Evolutionary conservation across 176 grass and related monocot species (phyloP).

Genomic region (Urochloa ruziziensis): DNA sequence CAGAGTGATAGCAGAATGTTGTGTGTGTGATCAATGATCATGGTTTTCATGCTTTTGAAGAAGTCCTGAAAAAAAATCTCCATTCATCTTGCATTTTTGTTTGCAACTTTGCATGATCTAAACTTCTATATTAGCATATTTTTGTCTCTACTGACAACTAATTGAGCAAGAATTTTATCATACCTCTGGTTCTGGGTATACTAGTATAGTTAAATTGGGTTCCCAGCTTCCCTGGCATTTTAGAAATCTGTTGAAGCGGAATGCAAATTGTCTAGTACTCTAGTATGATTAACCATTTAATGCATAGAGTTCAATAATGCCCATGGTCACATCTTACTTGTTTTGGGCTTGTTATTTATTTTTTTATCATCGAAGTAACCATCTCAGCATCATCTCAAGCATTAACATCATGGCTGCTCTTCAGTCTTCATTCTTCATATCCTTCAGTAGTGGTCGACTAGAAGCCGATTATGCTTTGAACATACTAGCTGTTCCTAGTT

Average conservation of each 20-base stretch:
- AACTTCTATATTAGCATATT: constrained; percentile 3
- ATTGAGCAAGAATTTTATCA: background rate
- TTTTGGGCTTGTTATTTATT: background rate
- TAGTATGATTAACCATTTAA: background rate
- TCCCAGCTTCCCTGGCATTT: background rate
- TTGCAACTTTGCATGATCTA: constrained; percentile 14
- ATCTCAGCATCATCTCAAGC: background rate
- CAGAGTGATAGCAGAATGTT: background rate
- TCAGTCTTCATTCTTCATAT: background rate
- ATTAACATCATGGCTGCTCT: background rate
- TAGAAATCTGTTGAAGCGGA: background rate
- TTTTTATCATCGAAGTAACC: background rate
- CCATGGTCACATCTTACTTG: background rate
- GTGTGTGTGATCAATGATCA: constrained; percentile 34
- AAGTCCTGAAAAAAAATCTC: background rate
- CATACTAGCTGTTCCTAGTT: background rate
- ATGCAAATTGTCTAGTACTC: constrained; percentile 20
- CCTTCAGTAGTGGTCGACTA: background rate
- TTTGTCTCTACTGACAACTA: background rate
- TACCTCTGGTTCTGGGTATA: constrained; percentile 30
- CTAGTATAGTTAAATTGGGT: background rate
- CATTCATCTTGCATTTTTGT: background rate
- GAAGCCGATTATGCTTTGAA: background rate
- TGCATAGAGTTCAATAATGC: background rate
- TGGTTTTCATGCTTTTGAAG: background rate